Evolutionary conservation across 805 yeast genomes (phyloP).

Genomic region (Wickerhamiella brachini): DNA sequence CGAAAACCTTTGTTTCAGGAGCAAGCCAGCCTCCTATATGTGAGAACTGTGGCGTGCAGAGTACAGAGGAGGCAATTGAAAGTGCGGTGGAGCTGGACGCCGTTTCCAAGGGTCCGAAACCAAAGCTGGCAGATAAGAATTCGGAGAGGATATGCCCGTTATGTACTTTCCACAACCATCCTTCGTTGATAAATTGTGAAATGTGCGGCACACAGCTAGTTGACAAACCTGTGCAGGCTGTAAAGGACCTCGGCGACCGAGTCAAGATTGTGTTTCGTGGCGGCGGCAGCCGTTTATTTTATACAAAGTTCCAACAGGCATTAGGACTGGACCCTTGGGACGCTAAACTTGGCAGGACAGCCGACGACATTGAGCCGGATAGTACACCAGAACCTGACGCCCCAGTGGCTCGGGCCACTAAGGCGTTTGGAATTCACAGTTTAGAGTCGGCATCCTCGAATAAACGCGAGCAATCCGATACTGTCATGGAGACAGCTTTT

Average conservation of each 20-base stretch:
- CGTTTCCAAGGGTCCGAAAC: too few relatives aligned
- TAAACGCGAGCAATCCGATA: neutral
- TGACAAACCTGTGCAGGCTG: conserved; percentile 20
- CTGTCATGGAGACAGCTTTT: neutral
- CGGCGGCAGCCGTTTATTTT: conserved; percentile 49
- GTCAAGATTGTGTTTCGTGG: conserved; percentile 39
- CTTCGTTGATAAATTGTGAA: conserved; percentile 65
- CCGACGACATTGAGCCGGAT: neutral
- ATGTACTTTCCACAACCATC: conserved; percentile 78
- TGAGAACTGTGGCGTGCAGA: conserved; percentile 47
- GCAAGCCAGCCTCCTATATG: conserved; percentile 33
- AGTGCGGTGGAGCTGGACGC: conserved; percentile 10
- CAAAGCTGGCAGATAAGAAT: neutral
- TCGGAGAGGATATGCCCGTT: conserved; percentile 30
- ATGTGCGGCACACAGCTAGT: conserved; percentile 58
- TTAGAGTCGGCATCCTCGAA: neutral
- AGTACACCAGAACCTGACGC: neutral
- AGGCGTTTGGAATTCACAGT: conserved; percentile 3
- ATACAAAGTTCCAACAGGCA: conserved; percentile 31
- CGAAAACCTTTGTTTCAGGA: conserved; percentile 21
- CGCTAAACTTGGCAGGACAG: neutral
- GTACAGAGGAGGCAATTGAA: conserved; percentile 28
- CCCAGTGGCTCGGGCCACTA: neutral
- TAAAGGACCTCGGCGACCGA: neutral
- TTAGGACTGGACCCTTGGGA: conserved; percentile 24